Percentiles rank a stretch among this genome's conserved stretches.
Conservation (phyloP, 805 yeast genomes). For the Saturnispora galanensis region DNA sequence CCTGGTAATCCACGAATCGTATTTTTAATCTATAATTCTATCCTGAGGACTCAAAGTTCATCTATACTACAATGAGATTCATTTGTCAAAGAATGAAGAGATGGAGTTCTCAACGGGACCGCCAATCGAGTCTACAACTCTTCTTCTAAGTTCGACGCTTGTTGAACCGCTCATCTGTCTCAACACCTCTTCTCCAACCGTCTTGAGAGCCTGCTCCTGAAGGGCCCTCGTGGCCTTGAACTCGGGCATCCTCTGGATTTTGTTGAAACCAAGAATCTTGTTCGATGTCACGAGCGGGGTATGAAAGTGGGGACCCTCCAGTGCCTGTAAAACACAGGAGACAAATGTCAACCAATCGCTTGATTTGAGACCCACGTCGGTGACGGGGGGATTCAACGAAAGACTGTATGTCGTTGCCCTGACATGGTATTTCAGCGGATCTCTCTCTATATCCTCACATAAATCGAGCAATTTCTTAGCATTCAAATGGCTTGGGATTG, state of each 20-base stretch:
- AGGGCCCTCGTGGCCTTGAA: neutral
- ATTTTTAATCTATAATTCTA: no score
- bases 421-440: slow-evolving; percentile 41
- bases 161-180: slow-evolving; percentile 3
- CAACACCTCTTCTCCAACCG: slow-evolving; percentile 6
- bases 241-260: slow-evolving; percentile 9
- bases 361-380: slow-evolving; percentile 11
- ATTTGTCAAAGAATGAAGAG: neutral
- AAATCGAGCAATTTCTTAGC: slow-evolving; percentile 29
- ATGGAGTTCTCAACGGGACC: slow-evolving; percentile 11
- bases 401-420: slow-evolving; percentile 22
- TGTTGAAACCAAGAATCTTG: slow-evolving; percentile 15
- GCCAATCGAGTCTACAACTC: slow-evolving; percentile 11
- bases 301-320: slow-evolving; percentile 12
- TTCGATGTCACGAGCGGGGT: slow-evolving; percentile 12
- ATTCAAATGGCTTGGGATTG: slow-evolving; percentile 25
- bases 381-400: slow-evolving; percentile 14
- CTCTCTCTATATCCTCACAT: slow-evolving; percentile 36
- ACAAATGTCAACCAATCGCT: slow-evolving; percentile 13
- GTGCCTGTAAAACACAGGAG: slow-evolving; percentile 18
- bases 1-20: no score
- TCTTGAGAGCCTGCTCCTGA: slow-evolving; percentile 5
- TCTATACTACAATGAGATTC: no score
- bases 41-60: no score
- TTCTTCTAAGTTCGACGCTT: slow-evolving; percentile 2